Evolutionary conservation across 1,139 yeast species (phyloP).

Genomic region (Pichia cactophila): DNA sequence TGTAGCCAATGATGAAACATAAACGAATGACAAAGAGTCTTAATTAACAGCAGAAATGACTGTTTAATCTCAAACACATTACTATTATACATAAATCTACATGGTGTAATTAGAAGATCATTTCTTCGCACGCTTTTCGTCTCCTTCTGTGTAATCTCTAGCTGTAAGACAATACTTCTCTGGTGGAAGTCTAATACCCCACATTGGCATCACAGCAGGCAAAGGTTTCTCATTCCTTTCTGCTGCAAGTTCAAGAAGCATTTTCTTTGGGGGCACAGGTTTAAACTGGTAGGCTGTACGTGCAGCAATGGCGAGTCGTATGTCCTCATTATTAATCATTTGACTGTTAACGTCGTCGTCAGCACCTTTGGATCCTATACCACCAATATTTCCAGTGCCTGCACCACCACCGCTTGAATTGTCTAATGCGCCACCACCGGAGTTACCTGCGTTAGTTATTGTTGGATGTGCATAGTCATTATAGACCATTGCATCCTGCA

Average conservation of each 20-base stretch:
- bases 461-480: constrained; percentile 66
- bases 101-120: background rate
- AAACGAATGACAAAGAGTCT: too few species aligned
- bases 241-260: constrained; percentile 80
- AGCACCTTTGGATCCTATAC: background rate
- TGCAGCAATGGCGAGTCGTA: constrained; percentile 88
- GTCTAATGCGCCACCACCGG: constrained; percentile 19
- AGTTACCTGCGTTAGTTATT: constrained; percentile 30
- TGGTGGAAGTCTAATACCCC: constrained; percentile 94
- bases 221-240: constrained; percentile 84
- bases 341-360: constrained; percentile 12
- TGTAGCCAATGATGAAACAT: too few species aligned
- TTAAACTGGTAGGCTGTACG: constrained; percentile 90
- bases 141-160: constrained; percentile 51
- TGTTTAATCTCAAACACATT: too few species aligned
- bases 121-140: background rate
- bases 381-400: background rate
- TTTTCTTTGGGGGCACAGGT: constrained; percentile 87
- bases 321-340: constrained; percentile 72
- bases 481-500: constrained; percentile 83
- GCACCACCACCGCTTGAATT: background rate
- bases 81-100: too few species aligned
- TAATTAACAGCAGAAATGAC: too few species aligned
- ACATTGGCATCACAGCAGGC: constrained; percentile 86
- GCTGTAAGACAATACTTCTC: constrained; percentile 93